phyloP scores from a whole-genome alignment of 169 alveolate species.

The Blepharisma undulans region DNA sequence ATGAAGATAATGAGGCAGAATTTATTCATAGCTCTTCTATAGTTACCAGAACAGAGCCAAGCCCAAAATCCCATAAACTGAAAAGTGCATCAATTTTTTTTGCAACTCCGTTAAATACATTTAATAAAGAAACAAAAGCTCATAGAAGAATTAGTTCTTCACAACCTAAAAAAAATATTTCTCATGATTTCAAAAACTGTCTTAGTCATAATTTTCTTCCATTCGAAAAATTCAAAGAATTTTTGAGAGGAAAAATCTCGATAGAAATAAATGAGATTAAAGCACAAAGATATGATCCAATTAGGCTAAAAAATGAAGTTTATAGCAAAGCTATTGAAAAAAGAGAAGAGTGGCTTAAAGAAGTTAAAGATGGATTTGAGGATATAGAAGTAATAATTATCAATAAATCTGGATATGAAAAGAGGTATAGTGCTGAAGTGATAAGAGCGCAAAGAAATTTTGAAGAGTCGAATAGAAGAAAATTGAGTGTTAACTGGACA shows the following conservation, averaged over 20 bases:
- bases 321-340: neutral
- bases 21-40: neutral
- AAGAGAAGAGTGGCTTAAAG: neutral
- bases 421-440: neutral
- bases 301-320: neutral
- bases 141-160: neutral
- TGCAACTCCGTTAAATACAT: neutral
- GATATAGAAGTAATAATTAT: neutral
- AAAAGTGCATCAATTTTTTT: neutral
- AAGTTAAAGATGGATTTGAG: neutral
- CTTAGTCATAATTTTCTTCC: neutral
- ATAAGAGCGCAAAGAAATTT: neutral
- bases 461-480: neutral
- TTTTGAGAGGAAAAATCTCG: neutral
- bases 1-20: neutral
- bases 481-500: neutral
- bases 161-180: neutral
- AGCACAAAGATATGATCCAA: neutral
- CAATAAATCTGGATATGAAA: neutral
- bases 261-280: neutral
- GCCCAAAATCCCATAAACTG: neutral
- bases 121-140: neutral
- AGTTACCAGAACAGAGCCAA: neutral
- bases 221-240: neutral
- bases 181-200: neutral